Base-by-base conservation (phyloP, 2,329 filamentous ascomycete genomes). In the Neofusicoccum kwambonambiense region DNA sequence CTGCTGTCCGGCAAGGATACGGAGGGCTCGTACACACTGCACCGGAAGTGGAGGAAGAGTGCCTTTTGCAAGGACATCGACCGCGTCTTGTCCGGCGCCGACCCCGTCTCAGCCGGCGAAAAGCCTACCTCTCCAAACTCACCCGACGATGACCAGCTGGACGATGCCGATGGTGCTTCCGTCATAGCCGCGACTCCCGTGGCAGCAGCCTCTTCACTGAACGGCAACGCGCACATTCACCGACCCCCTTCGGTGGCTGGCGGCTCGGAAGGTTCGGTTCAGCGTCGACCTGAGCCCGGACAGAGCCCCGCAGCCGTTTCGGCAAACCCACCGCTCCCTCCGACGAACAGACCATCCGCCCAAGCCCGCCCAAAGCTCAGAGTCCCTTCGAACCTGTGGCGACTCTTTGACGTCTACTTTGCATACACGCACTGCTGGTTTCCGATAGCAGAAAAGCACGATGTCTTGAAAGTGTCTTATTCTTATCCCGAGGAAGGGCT, bases 351-450 rank as follows among this genome's bases (percentile, higher is more conserved):
- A n/a, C 56, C 42, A 60, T 13, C 22, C 35, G 31, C 19, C 39
- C 45, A 45, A 7, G 12, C 9, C 17, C 45, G 17, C 39, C 47
- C 42, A 5, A 62, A 50, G 56, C 70, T 77, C 42, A 71, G 74
- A 45, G 77, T 90, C 0, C 87, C 83, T 15, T 71, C 75, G 15
- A 83, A 86, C 70, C 85, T 83, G 72, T 87, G 82, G 79, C 80
- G 83, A 2, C 81, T 93, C 3, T 78, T 93, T 44, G 89, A 92
- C 68, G 82, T 90, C 4, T 93, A 92, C 73, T 90, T 91, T 66
- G 86, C 89, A 1, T 91, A 91, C 69, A 91, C 88, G 0, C 89
- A 93, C 73, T 87, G 85, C 62, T 93, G 90, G 90, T 82, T 93
- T 31, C 90, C 90, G 0, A 87, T 93, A 31, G 80, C 89, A 11